These are phyloP conservation scores for Talaromyces borbonicus DNA, from an alignment of 495 filamentous ascomycete species.

Conservation along the genomic window DNA sequence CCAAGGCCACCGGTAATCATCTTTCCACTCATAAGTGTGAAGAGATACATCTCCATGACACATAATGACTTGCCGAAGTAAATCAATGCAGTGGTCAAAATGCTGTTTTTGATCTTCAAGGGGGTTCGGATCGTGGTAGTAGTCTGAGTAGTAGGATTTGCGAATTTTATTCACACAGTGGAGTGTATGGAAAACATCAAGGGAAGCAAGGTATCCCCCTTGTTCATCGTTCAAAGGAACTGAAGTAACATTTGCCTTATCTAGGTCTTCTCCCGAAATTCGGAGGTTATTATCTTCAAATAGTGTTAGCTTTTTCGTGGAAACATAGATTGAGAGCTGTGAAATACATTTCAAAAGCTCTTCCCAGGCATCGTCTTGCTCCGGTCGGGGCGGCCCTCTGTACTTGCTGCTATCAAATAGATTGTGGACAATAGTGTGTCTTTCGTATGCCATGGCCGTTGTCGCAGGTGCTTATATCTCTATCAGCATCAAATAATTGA, in stretches of 20 bases:
- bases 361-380: not conserved
- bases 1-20: not conserved
- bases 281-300: too few relatives aligned
- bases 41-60: not conserved
- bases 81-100: not conserved
- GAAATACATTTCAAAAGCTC: too few relatives aligned
- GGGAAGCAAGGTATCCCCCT: not conserved
- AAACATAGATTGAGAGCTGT: too few relatives aligned
- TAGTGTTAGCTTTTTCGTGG: too few relatives aligned
- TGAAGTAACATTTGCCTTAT: not conserved
- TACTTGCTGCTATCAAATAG: too few relatives aligned
- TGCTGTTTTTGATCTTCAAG: not conserved
- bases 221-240: not conserved
- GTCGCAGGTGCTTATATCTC: too few relatives aligned
- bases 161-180: not conserved
- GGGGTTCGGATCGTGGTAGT: not conserved
- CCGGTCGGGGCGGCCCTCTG: slow-evolving; percentile 2
- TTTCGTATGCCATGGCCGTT: too few relatives aligned
- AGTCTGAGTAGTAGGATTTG: not conserved
- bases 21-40: not conserved
- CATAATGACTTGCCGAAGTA: not conserved
- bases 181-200: not conserved
- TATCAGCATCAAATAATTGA: too few relatives aligned
- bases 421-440: too few relatives aligned
- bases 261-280: not conserved